Conservation (phyloP, 805 yeast genomes). For the Spathaspora girioi region DNA sequence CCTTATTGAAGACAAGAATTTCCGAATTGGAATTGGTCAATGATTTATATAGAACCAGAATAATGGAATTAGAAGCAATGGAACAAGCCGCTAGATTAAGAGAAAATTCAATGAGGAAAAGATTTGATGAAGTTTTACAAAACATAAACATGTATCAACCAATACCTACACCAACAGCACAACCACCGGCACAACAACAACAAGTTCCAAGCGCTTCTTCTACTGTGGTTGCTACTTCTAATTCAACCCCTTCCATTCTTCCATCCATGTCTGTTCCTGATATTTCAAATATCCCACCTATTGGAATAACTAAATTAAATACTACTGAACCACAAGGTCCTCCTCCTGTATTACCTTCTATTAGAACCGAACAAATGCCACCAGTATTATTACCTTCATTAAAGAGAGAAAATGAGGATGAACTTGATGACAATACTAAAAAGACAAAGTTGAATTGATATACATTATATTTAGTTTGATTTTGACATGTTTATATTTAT, state of each 20-base stretch:
- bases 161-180: not conserved
- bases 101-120: conserved; percentile 43
- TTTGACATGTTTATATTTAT: not conserved
- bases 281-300: not conserved
- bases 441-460: conserved; percentile 10
- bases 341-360: conserved; percentile 3
- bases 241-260: not conserved
- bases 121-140: conserved; percentile 40
- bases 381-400: conserved; percentile 15
- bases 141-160: not conserved
- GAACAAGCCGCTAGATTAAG: conserved; percentile 53
- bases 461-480: not conserved
- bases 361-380: conserved; percentile 2
- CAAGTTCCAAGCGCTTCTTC: not conserved
- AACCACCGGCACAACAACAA: not conserved
- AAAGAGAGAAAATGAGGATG: conserved; percentile 21
- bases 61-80: conserved; percentile 75
- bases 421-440: conserved; percentile 7
- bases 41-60: conserved; percentile 79
- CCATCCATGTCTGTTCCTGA: conserved; percentile 1
- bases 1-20: conserved; percentile 65
- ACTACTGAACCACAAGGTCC: not conserved
- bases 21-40: conserved; percentile 88
- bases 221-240: not conserved
- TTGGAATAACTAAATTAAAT: not conserved